Conservation (phyloP, 169 alveolate genomes). For the Plasmodium reichenowi region DNA sequence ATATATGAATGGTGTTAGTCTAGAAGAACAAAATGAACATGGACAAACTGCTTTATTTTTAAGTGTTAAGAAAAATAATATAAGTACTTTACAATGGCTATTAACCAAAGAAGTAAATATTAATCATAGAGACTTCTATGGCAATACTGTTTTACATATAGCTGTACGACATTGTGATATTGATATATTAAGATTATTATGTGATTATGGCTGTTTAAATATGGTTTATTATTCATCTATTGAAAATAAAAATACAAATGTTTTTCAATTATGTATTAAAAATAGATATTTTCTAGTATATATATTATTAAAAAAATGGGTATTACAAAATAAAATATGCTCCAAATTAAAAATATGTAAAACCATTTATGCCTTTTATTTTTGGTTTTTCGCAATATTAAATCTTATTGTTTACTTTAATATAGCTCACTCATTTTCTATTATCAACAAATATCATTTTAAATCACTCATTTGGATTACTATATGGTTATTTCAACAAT, state of each 20-base stretch:
- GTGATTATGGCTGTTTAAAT: slow-evolving; percentile 72
- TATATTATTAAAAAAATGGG: slow-evolving; percentile 63
- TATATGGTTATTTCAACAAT: slow-evolving; percentile 48
- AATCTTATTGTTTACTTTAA: slow-evolving; percentile 74
- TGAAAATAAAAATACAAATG: slow-evolving; percentile 71
- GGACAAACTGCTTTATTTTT: slow-evolving; percentile 92
- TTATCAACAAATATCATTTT: slow-evolving; percentile 3
- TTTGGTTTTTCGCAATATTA: slow-evolving; percentile 82
- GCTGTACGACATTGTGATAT: slow-evolving; percentile 80
- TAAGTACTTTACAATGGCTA: slow-evolving; percentile 90
- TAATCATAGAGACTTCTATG: slow-evolving; percentile 88
- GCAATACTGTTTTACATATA: slow-evolving; percentile 83
- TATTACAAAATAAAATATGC: slow-evolving; percentile 77
- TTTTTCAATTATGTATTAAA: slow-evolving; percentile 65
- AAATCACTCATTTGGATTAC: slow-evolving; percentile 50
- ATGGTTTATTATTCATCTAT: slow-evolving; percentile 44
- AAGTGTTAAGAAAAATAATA: slow-evolving; percentile 90
- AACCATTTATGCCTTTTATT: slow-evolving; percentile 82
- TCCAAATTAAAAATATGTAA: slow-evolving; percentile 78
- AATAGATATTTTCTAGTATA: slow-evolving; percentile 63
- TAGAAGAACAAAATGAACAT: slow-evolving; percentile 91
- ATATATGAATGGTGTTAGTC: slow-evolving; percentile 90
- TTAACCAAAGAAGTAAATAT: slow-evolving; percentile 88
- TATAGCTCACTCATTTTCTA: slow-evolving; percentile 34
- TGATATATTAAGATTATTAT: slow-evolving; percentile 73